Base-by-base conservation (phyloP, 305 asterid genomes). In the Fraxinus baroniana region DNA sequence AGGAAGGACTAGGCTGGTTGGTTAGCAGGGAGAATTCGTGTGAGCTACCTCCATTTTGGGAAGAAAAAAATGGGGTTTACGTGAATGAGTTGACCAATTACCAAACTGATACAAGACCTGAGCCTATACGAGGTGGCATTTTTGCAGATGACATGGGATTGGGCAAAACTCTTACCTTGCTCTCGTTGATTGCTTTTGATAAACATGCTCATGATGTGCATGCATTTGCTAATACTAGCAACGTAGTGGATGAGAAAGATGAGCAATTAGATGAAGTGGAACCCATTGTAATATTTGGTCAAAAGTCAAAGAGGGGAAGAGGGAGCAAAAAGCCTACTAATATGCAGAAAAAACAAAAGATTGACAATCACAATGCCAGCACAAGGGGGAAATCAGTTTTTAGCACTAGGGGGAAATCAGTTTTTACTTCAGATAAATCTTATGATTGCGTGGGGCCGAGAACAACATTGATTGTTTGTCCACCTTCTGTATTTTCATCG, bases 81-180 rank as follows among this genome's bases (percentile, higher is more conserved):
- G 88, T 91, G 64, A 93, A 96, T 85, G 94, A 86, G 57, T 82
- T 96, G 76, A 96, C 98, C 20, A 92, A 93, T 86, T 89, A 86
- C 82, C 91, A 88, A 77, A 90, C 95, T 7, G 86, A 60, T 49
- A 89, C 82, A 71, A 88, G 90, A 78, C 98, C 99, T 0, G 97
- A 92, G 86, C 97, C 98, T 33, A 79, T 94, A 39, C 89, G 90
- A 84, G 99, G 99, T 66, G 98, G 98, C 70, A 93, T 96, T 81
- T 96, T 94, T 68, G 99, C 99, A 18, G 99, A 96, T 85, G 99
- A 96, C 78, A 96, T 96, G 98, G 99, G 99, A 35, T 88, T 96
- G 84, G 99, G 99, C 0, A 96, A 96, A 87, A 94, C 99, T 12
- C 97, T 96, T 44, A 91, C 99, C 0, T 84, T 96, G 68, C 93